Evolutionary conservation across 139 green algal genomes (phyloP), one percentile per base, ranked within the genome.

Genomic region (Chlorella sp.): DNA sequence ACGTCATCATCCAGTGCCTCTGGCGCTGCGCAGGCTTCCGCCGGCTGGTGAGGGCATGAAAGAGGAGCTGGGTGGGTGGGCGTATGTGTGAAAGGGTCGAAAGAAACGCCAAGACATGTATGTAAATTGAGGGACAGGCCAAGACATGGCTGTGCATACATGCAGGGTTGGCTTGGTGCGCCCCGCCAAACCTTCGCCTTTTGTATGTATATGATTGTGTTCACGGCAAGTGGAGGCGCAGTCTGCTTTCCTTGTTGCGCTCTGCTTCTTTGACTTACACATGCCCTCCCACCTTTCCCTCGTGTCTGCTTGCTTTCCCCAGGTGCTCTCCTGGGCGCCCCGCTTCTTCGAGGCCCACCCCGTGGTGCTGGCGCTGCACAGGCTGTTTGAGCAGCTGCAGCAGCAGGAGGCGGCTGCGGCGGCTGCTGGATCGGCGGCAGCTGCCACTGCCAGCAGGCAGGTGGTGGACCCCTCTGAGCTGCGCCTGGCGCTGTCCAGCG

Each of bases 1-100:
- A 97, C 83, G 96, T 96, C 68, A 93, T 97, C 88, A 96, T 97
- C 88, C 96, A 97, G 95, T 94, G 94, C 87, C 77, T 96, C 19
- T 96, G 90, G 90, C 89, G 81, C 88, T 94, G 90, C 87, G 34
- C n/a, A 60, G 71, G 68, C 15, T 94, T 94, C 91, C 90, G 89
- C 16, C 22, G 22, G n/a, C 34, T 77, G 61, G 69, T 87, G 9
- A 2, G n/a, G 16, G 18, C n/a, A n/a, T n/a, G n/a, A 5, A 11
- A 32, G 66, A 11, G 5, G 34, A 3, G 1, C 28, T 3, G 19
- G 28, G 36, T 19, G 7, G 14, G 34, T 48, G 75, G 36, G 75
- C 32, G 15, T 21, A 7, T 22, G 24, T 11, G 19, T n/a, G n/a
- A n/a, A n/a, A n/a, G n/a, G n/a, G n/a, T n/a, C n/a, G n/a, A n/a